Conservation (phyloP, 73 alveolate genomes). For the Tetrahymena borealis region DNA sequence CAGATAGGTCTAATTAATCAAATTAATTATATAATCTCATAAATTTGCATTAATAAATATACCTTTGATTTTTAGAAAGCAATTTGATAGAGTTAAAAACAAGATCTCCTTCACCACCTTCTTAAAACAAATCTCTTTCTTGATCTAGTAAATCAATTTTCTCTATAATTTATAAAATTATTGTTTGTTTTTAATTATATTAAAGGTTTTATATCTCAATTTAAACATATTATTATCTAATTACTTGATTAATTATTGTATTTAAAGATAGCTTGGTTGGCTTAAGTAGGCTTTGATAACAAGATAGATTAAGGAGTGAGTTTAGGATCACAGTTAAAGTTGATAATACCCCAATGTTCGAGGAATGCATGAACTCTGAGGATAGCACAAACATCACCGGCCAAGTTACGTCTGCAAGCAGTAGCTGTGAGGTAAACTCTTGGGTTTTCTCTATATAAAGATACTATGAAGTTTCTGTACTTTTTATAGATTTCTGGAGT, state of each 20-base stretch:
- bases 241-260: background rate
- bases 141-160: conserved; percentile 23
- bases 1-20: conserved; percentile 22
- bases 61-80: conserved; percentile 29
- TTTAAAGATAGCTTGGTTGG: conserved; percentile 3
- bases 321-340: conserved; percentile 95
- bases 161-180: background rate
- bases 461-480: conserved; percentile 91
- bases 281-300: conserved; percentile 8
- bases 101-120: conserved; percentile 5
- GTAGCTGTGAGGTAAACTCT: conserved; percentile 85
- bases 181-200: background rate
- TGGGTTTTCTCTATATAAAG: conserved; percentile 90
- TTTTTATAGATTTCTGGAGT: conserved; percentile 91
- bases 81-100: conserved; percentile 7
- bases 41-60: background rate
- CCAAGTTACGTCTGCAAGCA: conserved; percentile 92
- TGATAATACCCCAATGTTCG: conserved; percentile 95
- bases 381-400: conserved; percentile 97
- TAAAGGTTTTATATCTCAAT: no score
- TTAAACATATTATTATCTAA: no score
- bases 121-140: conserved; percentile 6
- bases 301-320: conserved; percentile 77
- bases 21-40: background rate
- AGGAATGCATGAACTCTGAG: conserved; percentile 90